Percentiles rank a stretch among this genome's conserved stretches.
These are phyloP conservation scores for Citrullus mucosospermus DNA, from an alignment of 306 rosid species.

Conservation along the genomic window DNA sequence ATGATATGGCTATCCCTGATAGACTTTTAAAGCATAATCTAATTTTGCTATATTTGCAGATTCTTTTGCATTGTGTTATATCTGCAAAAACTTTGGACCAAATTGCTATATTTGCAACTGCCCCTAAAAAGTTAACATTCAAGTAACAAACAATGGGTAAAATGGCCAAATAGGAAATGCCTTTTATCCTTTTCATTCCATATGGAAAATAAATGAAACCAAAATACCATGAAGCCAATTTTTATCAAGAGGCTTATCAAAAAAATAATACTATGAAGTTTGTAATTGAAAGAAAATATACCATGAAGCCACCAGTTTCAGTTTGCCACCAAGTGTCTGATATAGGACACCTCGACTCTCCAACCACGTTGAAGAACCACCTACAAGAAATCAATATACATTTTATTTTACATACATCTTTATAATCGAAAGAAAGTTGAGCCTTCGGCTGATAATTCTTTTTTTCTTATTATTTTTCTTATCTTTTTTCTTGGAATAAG, in stretches of 20 bases:
- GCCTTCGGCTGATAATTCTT: background rate
- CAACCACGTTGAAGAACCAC: constrained; percentile 89
- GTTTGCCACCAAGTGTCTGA: constrained; percentile 99
- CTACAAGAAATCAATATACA: constrained; percentile 24
- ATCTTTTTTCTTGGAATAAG: background rate
- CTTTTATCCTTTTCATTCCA: background rate
- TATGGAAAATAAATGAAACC: constrained; percentile 13
- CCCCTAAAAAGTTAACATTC: background rate
- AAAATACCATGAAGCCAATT: constrained; percentile 72
- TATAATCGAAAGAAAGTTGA: background rate
- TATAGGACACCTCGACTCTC: constrained; percentile 91
- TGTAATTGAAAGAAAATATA: constrained; percentile 12
- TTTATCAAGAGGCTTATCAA: background rate
- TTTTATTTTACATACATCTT: background rate
- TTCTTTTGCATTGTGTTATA: no score
- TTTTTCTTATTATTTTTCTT: background rate
- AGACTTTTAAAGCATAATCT: no score
- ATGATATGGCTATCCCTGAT: no score
- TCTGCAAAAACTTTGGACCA: no score
- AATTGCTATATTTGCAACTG: no score
- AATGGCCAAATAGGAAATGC: background rate
- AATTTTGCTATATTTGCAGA: no score
- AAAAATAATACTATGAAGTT: background rate
- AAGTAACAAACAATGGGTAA: background rate
- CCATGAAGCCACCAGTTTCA: constrained; percentile 99